phyloP scores from a whole-genome alignment of 2,329 filamentous ascomycete species.

The Nothophoma quercina region DNA sequence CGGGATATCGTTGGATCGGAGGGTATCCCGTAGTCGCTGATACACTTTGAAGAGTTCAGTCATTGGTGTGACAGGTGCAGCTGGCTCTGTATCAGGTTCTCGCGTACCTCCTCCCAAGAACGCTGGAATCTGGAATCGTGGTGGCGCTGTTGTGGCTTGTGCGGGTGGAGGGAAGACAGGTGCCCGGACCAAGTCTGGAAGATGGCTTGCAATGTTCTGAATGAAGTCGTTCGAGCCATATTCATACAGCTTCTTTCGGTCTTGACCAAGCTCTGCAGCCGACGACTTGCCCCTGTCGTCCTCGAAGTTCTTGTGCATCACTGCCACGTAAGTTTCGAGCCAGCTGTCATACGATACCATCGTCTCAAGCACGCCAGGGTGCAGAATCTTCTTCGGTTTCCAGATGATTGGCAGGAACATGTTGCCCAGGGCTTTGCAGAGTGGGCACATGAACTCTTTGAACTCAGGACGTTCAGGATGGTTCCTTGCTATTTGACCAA shows the following conservation, averaged over 20 bases:
- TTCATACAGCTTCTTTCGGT: slow-evolving; percentile 59
- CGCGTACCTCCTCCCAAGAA: slow-evolving; percentile 29
- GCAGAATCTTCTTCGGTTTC: slow-evolving; percentile 88
- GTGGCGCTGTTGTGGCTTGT: slow-evolving; percentile 30
- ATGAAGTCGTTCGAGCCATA: slow-evolving; percentile 62
- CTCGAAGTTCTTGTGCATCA: slow-evolving; percentile 56
- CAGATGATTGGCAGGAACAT: slow-evolving; percentile 93
- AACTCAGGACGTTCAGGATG: slow-evolving; percentile 82
- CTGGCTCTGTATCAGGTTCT: slow-evolving; percentile 10
- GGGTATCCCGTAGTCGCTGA: slow-evolving; percentile 62
- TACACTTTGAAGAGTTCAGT: slow-evolving; percentile 63
- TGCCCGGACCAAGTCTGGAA: slow-evolving; percentile 46
- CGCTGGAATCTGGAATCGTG: slow-evolving; percentile 42
- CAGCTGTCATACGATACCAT: slow-evolving; percentile 72
- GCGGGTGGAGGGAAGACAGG: slow-evolving; percentile 16
- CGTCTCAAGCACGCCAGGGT: slow-evolving; percentile 72
- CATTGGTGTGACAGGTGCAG: slow-evolving; percentile 33
- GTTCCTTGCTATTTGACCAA: slow-evolving; percentile 90
- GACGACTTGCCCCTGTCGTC: slow-evolving; percentile 30
- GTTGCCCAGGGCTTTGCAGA: slow-evolving; percentile 97
- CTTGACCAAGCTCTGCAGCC: slow-evolving; percentile 40
- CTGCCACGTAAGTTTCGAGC: slow-evolving; percentile 66
- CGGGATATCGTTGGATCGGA: slow-evolving; percentile 59
- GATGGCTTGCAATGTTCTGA: slow-evolving; percentile 55
- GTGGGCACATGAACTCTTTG: slow-evolving; percentile 93